These are phyloP conservation scores for Chaetomiaceae sp. DNA, from an alignment of 2,329 filamentous ascomycete species.

Conservation along the genomic window DNA sequence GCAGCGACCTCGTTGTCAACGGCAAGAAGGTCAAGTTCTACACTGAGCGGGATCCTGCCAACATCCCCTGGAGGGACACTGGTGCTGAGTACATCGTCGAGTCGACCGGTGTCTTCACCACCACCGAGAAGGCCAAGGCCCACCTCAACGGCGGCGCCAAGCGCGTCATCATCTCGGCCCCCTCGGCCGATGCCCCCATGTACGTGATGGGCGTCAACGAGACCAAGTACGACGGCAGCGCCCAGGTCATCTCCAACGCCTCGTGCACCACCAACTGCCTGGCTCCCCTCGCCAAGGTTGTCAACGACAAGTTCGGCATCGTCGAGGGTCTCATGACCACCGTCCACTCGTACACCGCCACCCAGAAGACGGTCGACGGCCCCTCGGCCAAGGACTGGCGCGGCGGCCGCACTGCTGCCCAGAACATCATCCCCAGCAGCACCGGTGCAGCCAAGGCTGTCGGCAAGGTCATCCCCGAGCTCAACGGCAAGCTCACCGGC, in stretches of 20 bases:
- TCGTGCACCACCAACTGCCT: conserved; percentile 99
- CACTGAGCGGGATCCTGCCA: conserved; percentile 81
- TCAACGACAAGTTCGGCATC: conserved; percentile 97
- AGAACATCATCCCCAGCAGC: conserved; percentile 99
- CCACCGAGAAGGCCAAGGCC: conserved; percentile 87
- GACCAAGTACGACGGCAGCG: conserved; percentile 82
- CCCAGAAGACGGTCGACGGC: conserved; percentile 98
- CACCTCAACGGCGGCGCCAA: conserved; percentile 97
- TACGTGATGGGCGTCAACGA: conserved; percentile 99
- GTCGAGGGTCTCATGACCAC: conserved; percentile 99
- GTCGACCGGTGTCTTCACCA: conserved; percentile 99
- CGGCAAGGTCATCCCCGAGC: conserved; percentile 96
- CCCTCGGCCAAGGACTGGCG: conserved; percentile 99
- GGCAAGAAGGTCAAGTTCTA: conserved; percentile 96
- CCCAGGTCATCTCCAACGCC: conserved; percentile 96
- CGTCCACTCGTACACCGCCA: conserved; percentile 99
- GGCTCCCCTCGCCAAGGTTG: conserved; percentile 97
- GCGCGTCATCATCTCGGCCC: conserved; percentile 93
- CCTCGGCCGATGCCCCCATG: conserved; percentile 96
- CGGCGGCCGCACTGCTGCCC: conserved; percentile 95
- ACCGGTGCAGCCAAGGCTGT: conserved; percentile 99
- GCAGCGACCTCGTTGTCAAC: conserved; percentile 76
- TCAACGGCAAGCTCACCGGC: conserved; percentile 99
- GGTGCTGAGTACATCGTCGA: conserved; percentile 93
- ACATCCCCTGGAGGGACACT: conserved; percentile 85